Base-by-base conservation (phyloP, 129 eudicot species). In the Centella asiatica region DNA sequence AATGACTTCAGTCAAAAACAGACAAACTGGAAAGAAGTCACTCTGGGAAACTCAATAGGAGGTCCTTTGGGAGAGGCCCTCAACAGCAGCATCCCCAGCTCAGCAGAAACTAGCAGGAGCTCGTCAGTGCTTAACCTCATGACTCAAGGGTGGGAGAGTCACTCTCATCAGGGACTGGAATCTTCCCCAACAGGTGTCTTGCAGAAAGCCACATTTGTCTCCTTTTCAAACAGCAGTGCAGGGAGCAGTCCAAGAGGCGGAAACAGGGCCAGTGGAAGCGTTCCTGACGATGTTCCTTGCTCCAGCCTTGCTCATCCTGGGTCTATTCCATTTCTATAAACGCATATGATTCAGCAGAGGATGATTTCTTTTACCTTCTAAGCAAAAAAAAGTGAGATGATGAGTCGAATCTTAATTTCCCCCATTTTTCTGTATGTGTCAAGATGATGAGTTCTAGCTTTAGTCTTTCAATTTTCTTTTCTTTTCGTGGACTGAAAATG, bases 21-120 rank as follows among this genome's bases (percentile, higher is more conserved):
- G 10, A 29, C 74, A 33, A 73, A 72, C 44, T 79, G 95, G 98
- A 70, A 80, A 6, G 94, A 94, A 7, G 67, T 82, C 28, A 67
- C 87, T 6, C 79, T 94, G 89, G 89, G 77, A 31, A 84, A 56
- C 74, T 74, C 86, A 51, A 67, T 85, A 81, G 97, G 95, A 8
- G 97, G 97, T 8, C 97, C 97, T 14, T 33, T 89, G 46, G 97
- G 86, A 18, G 97, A 89, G 57, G 95, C 69, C 27, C 73, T 85
- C 70, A 85, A 83, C 62, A 75, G 61, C 62, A 75, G 61, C 67
- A 76, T 78, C 24, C 32, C 78, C 29, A 73, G 34, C 36, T 56
- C 64, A 32, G 76, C 50, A 26, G 78, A 64, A 20, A 74, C 39
- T 20, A 63, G 66, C 70, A 75, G 75, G 77, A 72, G 58, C 62